phyloP scores from a whole-genome alignment of 257 asterid genomes.

The Lycium barbarum region DNA sequence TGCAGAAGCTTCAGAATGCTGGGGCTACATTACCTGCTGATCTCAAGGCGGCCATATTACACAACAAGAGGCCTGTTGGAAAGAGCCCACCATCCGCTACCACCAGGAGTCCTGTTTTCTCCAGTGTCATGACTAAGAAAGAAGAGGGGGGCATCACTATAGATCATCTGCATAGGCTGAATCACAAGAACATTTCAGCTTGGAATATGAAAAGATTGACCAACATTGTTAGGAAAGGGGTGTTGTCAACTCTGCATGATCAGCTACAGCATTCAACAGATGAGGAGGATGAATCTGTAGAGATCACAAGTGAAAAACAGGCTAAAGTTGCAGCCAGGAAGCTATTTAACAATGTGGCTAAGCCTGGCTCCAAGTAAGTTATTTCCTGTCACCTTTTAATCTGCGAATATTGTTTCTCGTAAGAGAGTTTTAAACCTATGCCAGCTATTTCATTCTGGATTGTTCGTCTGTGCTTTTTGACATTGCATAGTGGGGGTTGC shows the following conservation, averaged over 20 bases:
- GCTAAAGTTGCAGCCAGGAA: conserved; percentile 80
- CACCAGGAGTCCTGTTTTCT: conserved; percentile 53
- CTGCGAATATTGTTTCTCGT: neutral
- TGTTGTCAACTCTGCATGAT: conserved; percentile 74
- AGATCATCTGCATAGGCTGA: conserved; percentile 75
- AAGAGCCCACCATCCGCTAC: conserved; percentile 50
- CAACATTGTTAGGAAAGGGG: conserved; percentile 65
- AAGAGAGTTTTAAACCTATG: neutral
- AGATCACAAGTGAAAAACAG: conserved; percentile 70
- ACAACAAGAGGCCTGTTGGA: conserved; percentile 47
- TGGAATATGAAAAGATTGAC: conserved; percentile 93
- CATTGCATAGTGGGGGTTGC: neutral
- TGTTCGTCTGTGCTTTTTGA: neutral
- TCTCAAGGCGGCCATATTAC: conserved; percentile 59
- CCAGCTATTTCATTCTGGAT: neutral
- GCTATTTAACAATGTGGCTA: conserved; percentile 79
- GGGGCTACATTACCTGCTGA: conserved; percentile 74
- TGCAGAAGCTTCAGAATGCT: conserved; percentile 76
- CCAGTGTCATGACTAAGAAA: conserved; percentile 53
- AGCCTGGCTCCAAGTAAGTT: conserved; percentile 68
- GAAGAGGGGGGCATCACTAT: conserved; percentile 63
- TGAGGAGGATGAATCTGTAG: conserved; percentile 71
- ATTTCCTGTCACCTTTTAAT: neutral
- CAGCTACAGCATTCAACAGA: conserved; percentile 53
- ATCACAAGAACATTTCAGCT: conserved; percentile 80